Base-by-base conservation (phyloP, 2,329 filamentous ascomycete genomes). In the Ophiostoma sp. region DNA sequence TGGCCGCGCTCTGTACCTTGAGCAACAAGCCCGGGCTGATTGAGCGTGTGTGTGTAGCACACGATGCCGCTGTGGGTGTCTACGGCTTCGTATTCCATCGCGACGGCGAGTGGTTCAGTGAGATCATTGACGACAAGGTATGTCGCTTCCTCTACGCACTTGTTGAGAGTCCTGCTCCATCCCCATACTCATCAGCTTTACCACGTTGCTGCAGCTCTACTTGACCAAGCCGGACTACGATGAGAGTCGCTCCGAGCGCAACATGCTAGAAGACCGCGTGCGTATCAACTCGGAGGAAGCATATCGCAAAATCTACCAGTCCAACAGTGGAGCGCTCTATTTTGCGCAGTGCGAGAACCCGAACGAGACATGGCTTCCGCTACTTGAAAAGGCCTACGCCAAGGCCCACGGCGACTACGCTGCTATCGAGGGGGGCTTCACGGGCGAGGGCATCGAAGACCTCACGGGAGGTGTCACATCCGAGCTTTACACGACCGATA, bases 71-170 rank as follows among this genome's bases (percentile, higher is more conserved):
- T 42, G 89, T 94, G 2, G 93, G 93, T 15, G 92, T 95, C 0
- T 96, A 96, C 77, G 93, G 93, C 0, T 96, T 96, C 76, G 92
- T 96, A 12, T 95, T 96, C 79, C 89, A 92, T 81, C 88, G 93
- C 76, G 93, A 95, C 77, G 92, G 92, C 25, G 92, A 93, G 80
- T 95, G 92, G 86, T 83, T 87, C 76, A 87, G 85, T 0, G 86
- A 87, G 79, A 87, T 88, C 76, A 87, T 88, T 55, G 87, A 88
- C 72, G 87, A 89, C 78, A 87, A 87, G 83, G 57, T 63, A 63
- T 33, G 31, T 63, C 15, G 2, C 25, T 17, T 59, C 28, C 55
- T 39, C 8, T 9, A 31, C 57, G 11, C 2, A 6, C 57, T 17
- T 63, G 8, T 36, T n/a, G n/a, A n/a, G n/a, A 6, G 28, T 3